Evolutionary conservation across 768 basidiomycete species (phyloP), one percentile per base, ranked within the genome.

Genomic region (Daedaleopsis nitida): DNA sequence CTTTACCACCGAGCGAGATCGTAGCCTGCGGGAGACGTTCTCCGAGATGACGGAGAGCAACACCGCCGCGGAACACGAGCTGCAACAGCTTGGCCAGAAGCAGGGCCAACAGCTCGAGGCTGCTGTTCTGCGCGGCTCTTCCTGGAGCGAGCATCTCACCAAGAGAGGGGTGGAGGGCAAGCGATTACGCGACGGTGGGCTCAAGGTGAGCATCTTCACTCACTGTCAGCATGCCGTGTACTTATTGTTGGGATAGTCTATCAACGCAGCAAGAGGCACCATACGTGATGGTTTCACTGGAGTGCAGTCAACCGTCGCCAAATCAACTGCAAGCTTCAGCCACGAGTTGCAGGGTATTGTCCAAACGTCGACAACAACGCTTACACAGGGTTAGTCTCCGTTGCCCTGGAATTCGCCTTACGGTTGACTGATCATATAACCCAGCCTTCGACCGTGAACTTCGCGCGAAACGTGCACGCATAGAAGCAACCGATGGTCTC

Each of bases 1-100:
- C 27, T 96, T 89, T 72, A 81, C 87, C 34, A 74, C 81, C 45
- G 81, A 87, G 50, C 84, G 91, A 32, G 89, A 95, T 69, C 77
- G 80, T 16, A 84, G 83, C 19, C 75, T 94, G 55, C 80, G 81
- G 43, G 83, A 85, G 27, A 81, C 85, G 1, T 78, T 92, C 53
- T 76, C 75, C 1, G 70, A 74, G 44, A 75, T 91, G 24, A 79
- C 82, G 39, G 76, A 77, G 23, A 84, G 80, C 50, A 92, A 94
- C 64, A 70, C 68, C 19, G 76, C 82, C 58, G 83, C 81, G 1
- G 81, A 88, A 65, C 77, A 78, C 48, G 78, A 79, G 49, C 73
- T 89, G 64, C 72, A 69, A 17, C 70, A 74, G 38, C 83, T 88
- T 49, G 72, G 76, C 14, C 72, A 79, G 43, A 80, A 79, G 49